phyloP scores from a whole-genome alignment of 164 flowering plant species.

The Aristolochia fimbriata region DNA sequence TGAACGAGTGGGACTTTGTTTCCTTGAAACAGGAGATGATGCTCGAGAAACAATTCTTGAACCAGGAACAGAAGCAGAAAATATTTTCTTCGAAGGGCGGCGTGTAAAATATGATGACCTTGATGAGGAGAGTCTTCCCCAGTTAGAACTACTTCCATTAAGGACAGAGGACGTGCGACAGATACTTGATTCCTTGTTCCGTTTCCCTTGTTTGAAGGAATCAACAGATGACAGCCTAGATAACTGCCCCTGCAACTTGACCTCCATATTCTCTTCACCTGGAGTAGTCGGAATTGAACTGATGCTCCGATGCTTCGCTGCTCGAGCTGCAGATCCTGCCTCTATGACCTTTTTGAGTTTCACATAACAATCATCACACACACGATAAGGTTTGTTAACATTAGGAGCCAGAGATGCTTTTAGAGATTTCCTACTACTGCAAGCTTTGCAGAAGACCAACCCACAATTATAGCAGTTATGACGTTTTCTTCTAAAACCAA shows the following conservation, averaged over 20 bases:
- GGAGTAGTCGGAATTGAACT: slow-evolving; percentile 17
- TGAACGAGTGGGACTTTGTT: slow-evolving; percentile 35
- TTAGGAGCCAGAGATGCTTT: slow-evolving; percentile 86
- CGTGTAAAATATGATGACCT: slow-evolving; percentile 23
- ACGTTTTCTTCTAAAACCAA: slow-evolving; percentile 77
- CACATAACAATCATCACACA: slow-evolving; percentile 78
- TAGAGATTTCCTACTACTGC: slow-evolving; percentile 70
- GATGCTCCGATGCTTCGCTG: slow-evolving; percentile 29
- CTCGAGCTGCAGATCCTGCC: slow-evolving; percentile 21
- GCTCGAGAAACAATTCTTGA: slow-evolving; percentile 44
- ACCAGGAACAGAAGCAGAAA: slow-evolving; percentile 41
- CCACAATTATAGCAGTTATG: slow-evolving; percentile 98
- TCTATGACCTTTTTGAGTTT: slow-evolving; percentile 60
- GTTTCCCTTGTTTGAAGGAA: slow-evolving; percentile 20
- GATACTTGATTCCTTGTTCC: slow-evolving; percentile 17
- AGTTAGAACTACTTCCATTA: slow-evolving; percentile 27
- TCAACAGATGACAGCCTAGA: slow-evolving; percentile 60
- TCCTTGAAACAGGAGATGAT: slow-evolving; percentile 49
- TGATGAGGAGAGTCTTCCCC: slow-evolving; percentile 22
- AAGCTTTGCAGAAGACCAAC: slow-evolving; percentile 79
- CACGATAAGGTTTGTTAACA: slow-evolving; percentile 77
- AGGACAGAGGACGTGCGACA: slow-evolving; percentile 20
- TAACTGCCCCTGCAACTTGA: slow-evolving; percentile 26
- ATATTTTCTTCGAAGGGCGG: slow-evolving; percentile 25
- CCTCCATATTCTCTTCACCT: slow-evolving; percentile 30